Evolutionary conservation across 768 basidiomycete species (phyloP).

Genomic region (Suillus paluster): DNA sequence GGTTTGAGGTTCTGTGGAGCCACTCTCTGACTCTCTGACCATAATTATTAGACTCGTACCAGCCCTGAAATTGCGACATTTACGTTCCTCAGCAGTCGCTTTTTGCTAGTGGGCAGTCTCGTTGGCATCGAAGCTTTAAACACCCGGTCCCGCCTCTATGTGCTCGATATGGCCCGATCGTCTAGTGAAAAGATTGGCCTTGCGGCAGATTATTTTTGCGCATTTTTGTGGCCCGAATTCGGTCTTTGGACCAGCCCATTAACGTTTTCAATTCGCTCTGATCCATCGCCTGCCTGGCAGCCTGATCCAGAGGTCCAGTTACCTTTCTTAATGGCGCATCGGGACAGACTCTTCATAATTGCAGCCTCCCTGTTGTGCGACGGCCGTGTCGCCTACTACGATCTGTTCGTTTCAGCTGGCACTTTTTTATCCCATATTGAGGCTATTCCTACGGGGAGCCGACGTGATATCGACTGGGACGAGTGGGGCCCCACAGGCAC

Average conservation of each 20-base stretch:
- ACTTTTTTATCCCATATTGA: constrained; percentile 37
- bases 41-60: constrained; percentile 25
- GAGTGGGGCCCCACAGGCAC: constrained; percentile 56
- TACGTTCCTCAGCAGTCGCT: constrained; percentile 45
- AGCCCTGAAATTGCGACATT: constrained; percentile 43
- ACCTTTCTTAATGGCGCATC: constrained; percentile 51
- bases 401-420: constrained; percentile 48
- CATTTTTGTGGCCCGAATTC: constrained; percentile 48
- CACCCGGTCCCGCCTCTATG: constrained; percentile 33
- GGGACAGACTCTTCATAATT: constrained; percentile 51
- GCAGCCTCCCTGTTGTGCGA: constrained; percentile 44
- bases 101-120: constrained; percentile 42
- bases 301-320: constrained; percentile 37
- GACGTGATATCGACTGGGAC: constrained; percentile 45
- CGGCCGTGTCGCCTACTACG: constrained; percentile 31
- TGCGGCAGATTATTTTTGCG: constrained; percentile 36
- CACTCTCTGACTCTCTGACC: constrained; percentile 11
- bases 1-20: neutral
- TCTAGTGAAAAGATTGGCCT: constrained; percentile 32
- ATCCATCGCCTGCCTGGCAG: constrained; percentile 54
- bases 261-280: constrained; percentile 52
- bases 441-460: constrained; percentile 17
- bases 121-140: constrained; percentile 25
- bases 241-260: constrained; percentile 28
- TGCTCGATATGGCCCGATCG: constrained; percentile 46